Evolutionary conservation across 495 filamentous ascomycete species (phyloP), one percentile per base, ranked within the genome.

Genomic region (Penicillium maclennaniae): DNA sequence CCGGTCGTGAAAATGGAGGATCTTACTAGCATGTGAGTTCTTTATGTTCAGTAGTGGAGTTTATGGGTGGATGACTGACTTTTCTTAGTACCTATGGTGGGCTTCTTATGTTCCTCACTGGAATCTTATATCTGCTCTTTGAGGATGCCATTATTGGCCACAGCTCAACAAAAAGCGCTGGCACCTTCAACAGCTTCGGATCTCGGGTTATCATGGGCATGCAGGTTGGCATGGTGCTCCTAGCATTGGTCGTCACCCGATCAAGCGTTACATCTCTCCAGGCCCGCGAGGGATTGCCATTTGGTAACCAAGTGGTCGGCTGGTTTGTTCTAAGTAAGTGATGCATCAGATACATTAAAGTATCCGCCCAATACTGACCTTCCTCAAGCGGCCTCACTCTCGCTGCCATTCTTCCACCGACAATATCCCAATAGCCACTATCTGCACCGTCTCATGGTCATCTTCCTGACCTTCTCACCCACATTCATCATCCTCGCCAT

Each of bases 401-500:
- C 85, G 3, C 81, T 92, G 58, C 95, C 95, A 17, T 83, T 93
- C 62, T 74, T 89, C 16, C 87, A 99, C 63, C 81, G 86, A 44
- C 61, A 95, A 12, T 84, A 87, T 46, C 87, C 92, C 5, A 92
- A 91, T 67, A 87, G 77, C 55, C 83, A 96, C 71, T 96, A 97
- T 63, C 79, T 97, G 54, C 92, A 97, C 67, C 83, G 92, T 28
- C 77, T 97, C 15, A 77, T 92, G 63, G 81, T 96, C 56, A 80
- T 97, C 37, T 99, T 97, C 76, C 79, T 99, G 39, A 89, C 92
- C 12, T 97, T 95, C 63, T 86, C 91, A 0, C 95, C 95, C 1
- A 86, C 86, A 10, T 99, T 99, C 66, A 87, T 99, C 65, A 88
- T 97, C 59, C 86, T 99, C 53, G 96, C 91, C 21, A 97, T 97